Conservation (phyloP, 2,329 filamentous ascomycete genomes). For the Phoma sp. region DNA sequence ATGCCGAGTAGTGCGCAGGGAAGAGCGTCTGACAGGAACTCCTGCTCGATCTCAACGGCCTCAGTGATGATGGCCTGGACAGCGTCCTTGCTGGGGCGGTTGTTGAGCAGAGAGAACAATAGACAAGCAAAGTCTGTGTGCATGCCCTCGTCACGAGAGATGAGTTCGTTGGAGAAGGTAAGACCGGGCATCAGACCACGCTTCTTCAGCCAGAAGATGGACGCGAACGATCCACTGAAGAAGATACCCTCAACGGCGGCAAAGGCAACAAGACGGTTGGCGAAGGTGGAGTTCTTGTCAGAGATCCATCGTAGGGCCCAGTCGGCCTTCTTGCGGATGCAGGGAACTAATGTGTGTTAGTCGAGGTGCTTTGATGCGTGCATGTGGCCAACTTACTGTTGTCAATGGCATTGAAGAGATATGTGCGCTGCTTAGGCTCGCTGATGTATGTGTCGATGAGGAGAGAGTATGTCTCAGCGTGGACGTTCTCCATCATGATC, state of each 20-base stretch:
- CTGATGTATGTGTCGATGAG: slow-evolving; percentile 99
- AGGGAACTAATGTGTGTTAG: slow-evolving; percentile 70
- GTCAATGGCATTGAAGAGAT: slow-evolving; percentile 98
- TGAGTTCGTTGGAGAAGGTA: slow-evolving; percentile 99
- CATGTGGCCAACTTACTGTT: slow-evolving; percentile 70
- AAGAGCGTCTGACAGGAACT: slow-evolving; percentile 95
- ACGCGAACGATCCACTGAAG: slow-evolving; percentile 98
- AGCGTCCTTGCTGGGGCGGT: slow-evolving; percentile 81
- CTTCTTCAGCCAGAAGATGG: slow-evolving; percentile 99
- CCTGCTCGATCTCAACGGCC: slow-evolving; percentile 92
- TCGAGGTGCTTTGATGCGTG: no score
- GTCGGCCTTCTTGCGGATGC: slow-evolving; percentile 97
- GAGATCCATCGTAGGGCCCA: slow-evolving; percentile 96
- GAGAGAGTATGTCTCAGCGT: slow-evolving; percentile 98
- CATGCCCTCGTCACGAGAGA: slow-evolving; percentile 98
- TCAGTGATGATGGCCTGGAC: slow-evolving; percentile 91
- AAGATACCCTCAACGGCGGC: slow-evolving; percentile 99
- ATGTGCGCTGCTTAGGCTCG: slow-evolving; percentile 89
- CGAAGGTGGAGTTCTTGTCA: slow-evolving; percentile 92
- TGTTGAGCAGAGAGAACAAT: slow-evolving; percentile 94
- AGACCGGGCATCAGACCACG: slow-evolving; percentile 97
- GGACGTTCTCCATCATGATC: slow-evolving; percentile 99
- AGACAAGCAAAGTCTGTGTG: slow-evolving; percentile 99
- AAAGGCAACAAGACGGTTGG: slow-evolving; percentile 93
- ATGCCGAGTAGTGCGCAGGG: slow-evolving; percentile 94